Percentiles rank a stretch among this genome's conserved stretches.
Evolutionary conservation across 1,139 yeast genomes (phyloP).

Genomic region (Taphrina wiesneri): DNA sequence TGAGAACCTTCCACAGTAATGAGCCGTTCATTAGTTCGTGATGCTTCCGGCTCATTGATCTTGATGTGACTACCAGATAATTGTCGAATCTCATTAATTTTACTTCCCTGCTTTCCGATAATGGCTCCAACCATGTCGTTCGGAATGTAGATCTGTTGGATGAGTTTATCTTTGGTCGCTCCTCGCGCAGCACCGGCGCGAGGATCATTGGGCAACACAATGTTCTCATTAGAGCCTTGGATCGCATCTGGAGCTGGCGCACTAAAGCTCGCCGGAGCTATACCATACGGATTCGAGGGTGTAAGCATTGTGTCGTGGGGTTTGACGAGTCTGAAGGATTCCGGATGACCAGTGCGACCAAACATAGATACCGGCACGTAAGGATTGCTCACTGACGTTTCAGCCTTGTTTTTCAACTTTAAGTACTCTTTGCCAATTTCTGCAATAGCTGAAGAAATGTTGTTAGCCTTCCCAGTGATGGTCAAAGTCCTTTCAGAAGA

Average conservation of each 20-base stretch:
- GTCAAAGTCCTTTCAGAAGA: slow-evolving; percentile 78
- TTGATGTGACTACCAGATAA: slow-evolving; percentile 74
- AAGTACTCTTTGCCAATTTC: slow-evolving; percentile 67
- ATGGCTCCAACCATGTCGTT: slow-evolving; percentile 78
- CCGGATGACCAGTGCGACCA: slow-evolving; percentile 40
- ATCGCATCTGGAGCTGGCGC: slow-evolving; percentile 40
- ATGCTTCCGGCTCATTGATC: slow-evolving; percentile 55
- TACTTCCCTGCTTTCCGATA: slow-evolving; percentile 84
- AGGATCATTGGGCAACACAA: slow-evolving; percentile 25
- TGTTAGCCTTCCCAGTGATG: slow-evolving; percentile 80
- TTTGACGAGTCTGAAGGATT: slow-evolving; percentile 31
- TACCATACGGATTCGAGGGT: slow-evolving; percentile 39
- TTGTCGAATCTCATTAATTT: slow-evolving; percentile 75
- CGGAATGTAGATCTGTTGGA: slow-evolving; percentile 74
- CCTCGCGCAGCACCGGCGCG: slow-evolving; percentile 19
- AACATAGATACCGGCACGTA: slow-evolving; percentile 39
- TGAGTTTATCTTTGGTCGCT: slow-evolving; percentile 43
- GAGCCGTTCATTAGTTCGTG: slow-evolving; percentile 53
- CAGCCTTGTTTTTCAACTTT: slow-evolving; percentile 58
- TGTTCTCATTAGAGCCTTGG: not conserved
- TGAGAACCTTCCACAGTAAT: slow-evolving; percentile 70
- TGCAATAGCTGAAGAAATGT: slow-evolving; percentile 79
- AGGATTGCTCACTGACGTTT: slow-evolving; percentile 31
- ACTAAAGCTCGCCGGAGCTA: slow-evolving; percentile 42
- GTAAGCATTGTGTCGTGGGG: slow-evolving; percentile 39